Percentiles rank a stretch among this genome's conserved stretches.
These are phyloP conservation scores for Alternaria longipes DNA, from an alignment of 2,329 filamentous ascomycete genomes.

Conservation along the genomic window DNA sequence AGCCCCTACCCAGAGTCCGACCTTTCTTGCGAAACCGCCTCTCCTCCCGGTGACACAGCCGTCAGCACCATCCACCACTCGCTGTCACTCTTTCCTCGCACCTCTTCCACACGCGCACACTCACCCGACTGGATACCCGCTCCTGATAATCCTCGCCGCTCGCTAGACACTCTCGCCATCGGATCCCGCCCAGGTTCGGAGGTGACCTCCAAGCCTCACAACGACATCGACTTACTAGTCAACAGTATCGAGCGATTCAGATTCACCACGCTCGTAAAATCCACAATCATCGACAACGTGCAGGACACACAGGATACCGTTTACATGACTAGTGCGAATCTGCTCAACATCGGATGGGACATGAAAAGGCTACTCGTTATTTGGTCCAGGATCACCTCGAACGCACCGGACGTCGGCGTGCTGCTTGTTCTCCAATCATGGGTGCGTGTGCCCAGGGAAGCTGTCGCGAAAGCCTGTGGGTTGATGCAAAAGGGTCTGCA, in stretches of 20 bases:
- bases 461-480: not conserved
- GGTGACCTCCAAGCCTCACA: not conserved
- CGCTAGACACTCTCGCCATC: not conserved
- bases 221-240: not conserved
- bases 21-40: not conserved
- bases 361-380: not conserved
- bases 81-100: not conserved
- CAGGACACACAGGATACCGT: not conserved
- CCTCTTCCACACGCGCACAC: not conserved
- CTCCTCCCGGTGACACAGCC: not conserved
- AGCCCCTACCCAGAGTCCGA: not conserved
- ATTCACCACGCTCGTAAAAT: not conserved
- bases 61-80: not conserved
- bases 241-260: constrained; percentile 4
- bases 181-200: not conserved
- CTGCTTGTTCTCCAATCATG: not conserved
- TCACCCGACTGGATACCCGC: not conserved
- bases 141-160: not conserved
- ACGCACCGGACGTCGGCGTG: not conserved
- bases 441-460: not conserved
- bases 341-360: constrained; percentile 9
- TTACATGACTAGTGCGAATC: constrained; percentile 3
- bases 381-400: not conserved
- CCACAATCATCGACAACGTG: not conserved
- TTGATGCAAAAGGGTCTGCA: not conserved